Evolutionary conservation across 176 grass and related monocot genomes (phyloP), one percentile per base, ranked within the genome.

Genomic region (Aegilops tauschii): DNA sequence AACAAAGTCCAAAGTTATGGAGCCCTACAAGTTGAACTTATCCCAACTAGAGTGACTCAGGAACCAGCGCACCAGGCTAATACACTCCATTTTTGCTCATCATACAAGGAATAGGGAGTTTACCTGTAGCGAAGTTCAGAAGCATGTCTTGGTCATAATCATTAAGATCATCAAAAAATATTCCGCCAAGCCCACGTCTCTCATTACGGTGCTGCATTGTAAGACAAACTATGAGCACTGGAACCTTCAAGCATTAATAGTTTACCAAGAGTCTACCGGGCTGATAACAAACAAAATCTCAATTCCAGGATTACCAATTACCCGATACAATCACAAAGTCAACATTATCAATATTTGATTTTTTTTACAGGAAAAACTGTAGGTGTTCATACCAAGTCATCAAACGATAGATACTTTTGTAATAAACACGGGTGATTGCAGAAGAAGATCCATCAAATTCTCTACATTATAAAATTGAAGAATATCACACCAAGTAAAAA

Each of bases 81-180:
- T 11, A 47, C 44, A 16, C 23, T 76, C 37, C 21, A 40, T 72
- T 29, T 72, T 44, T 77, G 3, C 20, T 63, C 30, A 89, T 73
- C 82, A 30, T 50, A 13, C 42, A 76, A 76, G 73, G 42, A 29
- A 23, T 34, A 82, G 56, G n/a, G 11, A 54, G 74, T 54, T 87
- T 84, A 99, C 97, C 94, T 79, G 97, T 94, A 66, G 92, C 85
- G 77, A 99, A 99, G 81, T 73, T 77, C 58, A 99, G 92, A 90
- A 99, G 97, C 92, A 93, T 96, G 89, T 99, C 97, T 90, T 99
- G 97, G 84, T 99, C 92, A 88, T 93, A 93, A 72, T 94, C 62
- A 18, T 97, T 99, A 82, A 99, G 83, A 68, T 99, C 97, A 62
- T 99, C 97, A 83, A 99, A 99, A 90, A 99, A 99, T 88, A 99